A percentile compares a stretch with the other conserved stretches of the same genome.
phyloP scores from a whole-genome alignment of 257 asterid species.

The Leonotis leonurus region DNA sequence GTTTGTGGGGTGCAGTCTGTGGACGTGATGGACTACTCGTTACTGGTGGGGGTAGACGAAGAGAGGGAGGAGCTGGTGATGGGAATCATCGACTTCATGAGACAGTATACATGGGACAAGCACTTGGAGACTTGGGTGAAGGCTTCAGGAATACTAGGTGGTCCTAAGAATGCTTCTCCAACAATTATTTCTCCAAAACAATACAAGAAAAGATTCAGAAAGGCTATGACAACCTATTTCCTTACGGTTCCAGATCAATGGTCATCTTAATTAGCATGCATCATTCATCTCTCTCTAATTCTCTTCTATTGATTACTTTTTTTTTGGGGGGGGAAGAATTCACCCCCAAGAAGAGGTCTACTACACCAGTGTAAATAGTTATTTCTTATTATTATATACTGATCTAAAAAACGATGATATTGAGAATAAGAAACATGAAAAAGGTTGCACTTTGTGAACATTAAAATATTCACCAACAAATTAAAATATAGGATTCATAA shows the following conservation, averaged over 20 bases:
- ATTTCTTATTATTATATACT: background rate
- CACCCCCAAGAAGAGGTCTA: background rate
- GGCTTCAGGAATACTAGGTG: conserved; percentile 89
- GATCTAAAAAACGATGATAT: conserved; percentile 12
- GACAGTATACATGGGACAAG: conserved; percentile 99
- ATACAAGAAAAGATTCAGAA: conserved; percentile 93
- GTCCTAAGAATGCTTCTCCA: conserved; percentile 87
- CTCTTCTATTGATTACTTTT: background rate
- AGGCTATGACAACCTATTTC: conserved; percentile 88
- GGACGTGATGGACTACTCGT: conserved; percentile 93
- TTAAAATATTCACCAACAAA: too few relatives aligned
- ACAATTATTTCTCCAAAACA: conserved; percentile 84
- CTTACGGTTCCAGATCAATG: conserved; percentile 91
- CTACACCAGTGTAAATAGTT: conserved; percentile 7
- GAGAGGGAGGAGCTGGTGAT: conserved; percentile 75
- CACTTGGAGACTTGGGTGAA: conserved; percentile 96
- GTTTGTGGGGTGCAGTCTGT: conserved; percentile 42
- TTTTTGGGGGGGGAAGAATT: background rate
- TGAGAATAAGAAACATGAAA: conserved; percentile 12
- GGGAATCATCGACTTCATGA: conserved; percentile 92
- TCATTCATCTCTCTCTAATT: background rate
- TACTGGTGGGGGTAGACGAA: conserved; percentile 90
- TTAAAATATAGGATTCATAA: too few relatives aligned
- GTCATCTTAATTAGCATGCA: conserved; percentile 41
- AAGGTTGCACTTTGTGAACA: too few relatives aligned